Conservation (phyloP, 1,284 basidiomycete genomes). For the Ceratobasidium papillatum region DNA sequence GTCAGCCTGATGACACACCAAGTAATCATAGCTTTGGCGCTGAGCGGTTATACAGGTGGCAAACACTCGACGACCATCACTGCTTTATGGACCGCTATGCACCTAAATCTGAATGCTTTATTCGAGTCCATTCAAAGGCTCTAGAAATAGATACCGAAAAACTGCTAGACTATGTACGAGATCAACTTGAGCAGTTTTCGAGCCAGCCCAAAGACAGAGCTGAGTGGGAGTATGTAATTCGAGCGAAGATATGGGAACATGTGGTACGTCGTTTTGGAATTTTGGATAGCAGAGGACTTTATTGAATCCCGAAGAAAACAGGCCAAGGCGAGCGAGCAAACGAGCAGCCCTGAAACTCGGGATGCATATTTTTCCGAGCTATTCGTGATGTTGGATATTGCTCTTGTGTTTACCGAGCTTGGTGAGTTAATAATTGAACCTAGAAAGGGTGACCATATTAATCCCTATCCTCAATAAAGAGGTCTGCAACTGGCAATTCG, state of each 20-base stretch:
- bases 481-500: slow-evolving; percentile 27
- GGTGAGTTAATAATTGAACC: slow-evolving; percentile 57
- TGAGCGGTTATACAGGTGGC: neutral
- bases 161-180: neutral
- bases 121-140: neutral
- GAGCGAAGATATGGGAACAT: slow-evolving; percentile 70
- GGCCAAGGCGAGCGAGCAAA: slow-evolving; percentile 65
- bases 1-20: neutral
- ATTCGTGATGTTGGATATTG: slow-evolving; percentile 71
- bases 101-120: slow-evolving; percentile 29
- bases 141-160: neutral
- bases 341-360: slow-evolving; percentile 60
- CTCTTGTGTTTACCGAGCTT: slow-evolving; percentile 75
- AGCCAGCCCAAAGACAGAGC: slow-evolving; percentile 64
- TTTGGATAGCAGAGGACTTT: neutral
- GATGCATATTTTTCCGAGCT: slow-evolving; percentile 68
- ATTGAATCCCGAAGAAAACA: neutral
- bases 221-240: slow-evolving; percentile 76
- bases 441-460: slow-evolving; percentile 51
- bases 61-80: slow-evolving; percentile 5
- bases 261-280: slow-evolving; percentile 62
- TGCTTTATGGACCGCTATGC: slow-evolving; percentile 23
- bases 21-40: neutral
- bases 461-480: slow-evolving; percentile 65
- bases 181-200: slow-evolving; percentile 49